Conservation (phyloP, 225 moss, liverwort and hornwort species). For the Rhytidiadelphus loreus region DNA sequence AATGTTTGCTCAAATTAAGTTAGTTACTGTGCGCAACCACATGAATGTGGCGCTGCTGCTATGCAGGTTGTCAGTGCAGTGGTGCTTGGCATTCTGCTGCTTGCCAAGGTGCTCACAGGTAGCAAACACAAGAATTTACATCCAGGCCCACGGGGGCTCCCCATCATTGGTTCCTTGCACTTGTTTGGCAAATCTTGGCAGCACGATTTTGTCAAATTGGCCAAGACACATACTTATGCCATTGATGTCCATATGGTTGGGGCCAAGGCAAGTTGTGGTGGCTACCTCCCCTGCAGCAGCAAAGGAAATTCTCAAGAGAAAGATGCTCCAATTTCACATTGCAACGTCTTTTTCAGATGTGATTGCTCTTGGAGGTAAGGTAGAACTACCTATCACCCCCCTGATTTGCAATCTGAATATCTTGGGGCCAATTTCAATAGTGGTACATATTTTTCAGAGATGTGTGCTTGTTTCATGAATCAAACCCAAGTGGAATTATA, state of each 20-base stretch:
- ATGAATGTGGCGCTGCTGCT: not conserved
- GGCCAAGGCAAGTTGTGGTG: too few relatives aligned
- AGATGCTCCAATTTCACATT: not conserved
- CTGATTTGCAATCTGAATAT: too few relatives aligned
- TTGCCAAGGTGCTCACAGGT: not conserved
- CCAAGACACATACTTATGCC: not conserved
- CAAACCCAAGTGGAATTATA: too few relatives aligned
- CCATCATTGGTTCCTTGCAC: not conserved
- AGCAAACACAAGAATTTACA: not conserved
- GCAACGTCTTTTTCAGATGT: not conserved
- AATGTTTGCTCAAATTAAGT: not conserved
- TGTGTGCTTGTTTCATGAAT: too few relatives aligned
- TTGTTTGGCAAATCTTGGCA: not conserved
- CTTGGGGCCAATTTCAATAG: too few relatives aligned
- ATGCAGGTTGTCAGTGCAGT: not conserved
- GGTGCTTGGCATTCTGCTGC: not conserved
- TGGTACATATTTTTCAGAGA: too few relatives aligned
- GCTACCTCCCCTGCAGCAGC: not conserved
- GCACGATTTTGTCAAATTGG: not conserved
- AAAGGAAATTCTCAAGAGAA: not conserved
- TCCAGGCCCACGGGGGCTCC: not conserved
- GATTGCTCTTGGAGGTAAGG: too few relatives aligned
- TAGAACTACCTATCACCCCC: too few relatives aligned
- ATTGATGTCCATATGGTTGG: not conserved
- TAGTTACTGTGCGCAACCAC: not conserved